Evolutionary conservation across 495 filamentous ascomycete genomes (phyloP), one percentile per base, ranked within the genome.

Genomic region (Penicillium mononematosum): DNA sequence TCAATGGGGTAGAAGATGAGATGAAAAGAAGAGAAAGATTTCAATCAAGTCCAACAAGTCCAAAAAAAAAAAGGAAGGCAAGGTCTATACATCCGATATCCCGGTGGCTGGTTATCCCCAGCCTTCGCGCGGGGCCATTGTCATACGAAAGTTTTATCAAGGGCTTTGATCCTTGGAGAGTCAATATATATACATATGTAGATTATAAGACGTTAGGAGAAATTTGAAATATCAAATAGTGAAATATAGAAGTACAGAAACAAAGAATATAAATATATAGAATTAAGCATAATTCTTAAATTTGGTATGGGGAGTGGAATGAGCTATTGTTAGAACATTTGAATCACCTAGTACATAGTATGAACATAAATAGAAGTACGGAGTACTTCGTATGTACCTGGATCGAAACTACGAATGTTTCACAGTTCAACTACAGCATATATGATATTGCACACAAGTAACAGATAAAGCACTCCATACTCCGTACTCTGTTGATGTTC

Each of bases 61-160:
- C 20, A 46, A 27, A 16, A 45, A 29, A 19, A 29, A 41, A 4
- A 19, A 5, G 24, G 24, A 25, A 42, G 10, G 36, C 22, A 59
- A 48, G 32, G 34, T 56, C 50, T 67, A 67, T 61, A 63, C 54
- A 55, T 55, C 34, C 43, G 53, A 55, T 64, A 63, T 51, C 56
- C 53, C 50, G 68, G 68, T 69, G 68, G 68, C 68, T 71, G 68
- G 66, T 61, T 61, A 44, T 60, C 62, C 63, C 66, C 63, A 69
- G 66, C 63, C 65, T 62, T 66, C 65, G 58, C 53, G 60, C 58
- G 62, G 65, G 65, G 59, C 48, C 46, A 47, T 42, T 60, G 49
- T 41, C 49, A 52, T 52, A 48, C 45, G 45, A 48, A 48, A 8
- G 45, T 27, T 31, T 34, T 49, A 38, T 31, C 53, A 47, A 56